Evolutionary conservation across 805 yeast genomes (phyloP).

Genomic region (Ogataea zsoltii): DNA sequence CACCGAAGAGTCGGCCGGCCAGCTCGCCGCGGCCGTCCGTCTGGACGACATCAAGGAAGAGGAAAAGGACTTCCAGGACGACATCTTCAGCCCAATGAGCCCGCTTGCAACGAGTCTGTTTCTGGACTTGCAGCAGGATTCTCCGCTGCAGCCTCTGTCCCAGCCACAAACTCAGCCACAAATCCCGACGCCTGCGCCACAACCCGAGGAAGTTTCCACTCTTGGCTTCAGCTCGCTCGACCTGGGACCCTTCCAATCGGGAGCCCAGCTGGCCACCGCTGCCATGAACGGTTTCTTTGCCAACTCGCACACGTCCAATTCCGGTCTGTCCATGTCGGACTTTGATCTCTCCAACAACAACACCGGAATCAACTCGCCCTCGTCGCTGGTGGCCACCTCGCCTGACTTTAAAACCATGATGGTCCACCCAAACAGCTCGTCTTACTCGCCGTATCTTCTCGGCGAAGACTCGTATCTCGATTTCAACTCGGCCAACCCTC

Average conservation of each 20-base stretch:
- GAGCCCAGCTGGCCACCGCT: slow-evolving; percentile 32
- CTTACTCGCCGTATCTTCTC: slow-evolving; percentile 11
- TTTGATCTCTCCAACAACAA: slow-evolving; percentile 22
- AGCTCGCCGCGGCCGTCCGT: not conserved
- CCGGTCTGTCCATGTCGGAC: slow-evolving; percentile 30
- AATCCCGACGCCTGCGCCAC: not conserved
- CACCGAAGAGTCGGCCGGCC: slow-evolving; percentile 12
- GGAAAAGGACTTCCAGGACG: slow-evolving; percentile 12
- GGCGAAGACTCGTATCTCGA: slow-evolving; percentile 20
- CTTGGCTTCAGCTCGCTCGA: slow-evolving; percentile 10
- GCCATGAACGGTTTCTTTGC: slow-evolving; percentile 28
- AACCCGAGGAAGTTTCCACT: not conserved
- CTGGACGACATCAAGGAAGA: slow-evolving; percentile 27
- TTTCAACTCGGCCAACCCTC: slow-evolving; percentile 16
- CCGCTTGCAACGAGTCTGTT: slow-evolving; percentile 12
- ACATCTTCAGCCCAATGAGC: slow-evolving; percentile 16
- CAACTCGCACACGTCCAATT: slow-evolving; percentile 5
- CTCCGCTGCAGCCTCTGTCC: not conserved
- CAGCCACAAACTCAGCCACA: not conserved
- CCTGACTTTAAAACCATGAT: slow-evolving; percentile 15
- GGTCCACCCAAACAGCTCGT: slow-evolving; percentile 7
- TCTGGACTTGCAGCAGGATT: slow-evolving; percentile 4
- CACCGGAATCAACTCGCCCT: slow-evolving; percentile 15
- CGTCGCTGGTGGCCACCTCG: slow-evolving; percentile 20
- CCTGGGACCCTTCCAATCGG: slow-evolving; percentile 34